phyloP scores from a whole-genome alignment of 2,329 filamentous ascomycete species.

The Tolypocladium sp. region DNA sequence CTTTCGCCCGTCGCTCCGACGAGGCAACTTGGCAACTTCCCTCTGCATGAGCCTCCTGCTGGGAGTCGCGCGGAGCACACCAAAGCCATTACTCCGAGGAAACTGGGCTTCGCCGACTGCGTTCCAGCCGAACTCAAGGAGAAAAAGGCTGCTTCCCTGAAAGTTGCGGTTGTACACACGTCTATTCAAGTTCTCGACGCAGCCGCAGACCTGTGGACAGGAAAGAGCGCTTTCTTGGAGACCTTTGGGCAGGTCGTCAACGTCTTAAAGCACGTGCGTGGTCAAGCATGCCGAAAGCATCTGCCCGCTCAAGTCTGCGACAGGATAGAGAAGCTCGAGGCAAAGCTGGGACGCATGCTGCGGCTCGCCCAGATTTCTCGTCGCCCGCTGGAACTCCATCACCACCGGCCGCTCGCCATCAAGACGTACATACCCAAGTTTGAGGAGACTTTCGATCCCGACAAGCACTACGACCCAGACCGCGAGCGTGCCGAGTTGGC shows the following conservation, averaged over 20 bases:
- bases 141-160: constrained; percentile 24
- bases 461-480: constrained; percentile 95
- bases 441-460: constrained; percentile 88
- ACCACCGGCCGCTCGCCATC: constrained; percentile 82
- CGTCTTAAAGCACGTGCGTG: constrained; percentile 52
- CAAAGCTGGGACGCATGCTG: constrained; percentile 45
- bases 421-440: constrained; percentile 87
- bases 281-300: constrained; percentile 40
- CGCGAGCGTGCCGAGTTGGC: constrained; percentile 76
- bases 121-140: constrained; percentile 25
- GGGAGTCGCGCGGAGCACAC: constrained; percentile 41
- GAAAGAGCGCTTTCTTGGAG: constrained; percentile 67
- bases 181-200: constrained; percentile 56
- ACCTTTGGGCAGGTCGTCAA: constrained; percentile 59
- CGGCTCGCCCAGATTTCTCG: constrained; percentile 56
- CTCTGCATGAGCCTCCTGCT: constrained; percentile 45
- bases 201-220: constrained; percentile 64
- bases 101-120: constrained; percentile 53
- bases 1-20: constrained; percentile 48
- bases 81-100: constrained; percentile 32
- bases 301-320: constrained; percentile 35
- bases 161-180: constrained; percentile 52
- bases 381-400: constrained; percentile 76
- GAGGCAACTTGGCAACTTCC: constrained; percentile 46
- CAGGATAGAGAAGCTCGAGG: constrained; percentile 29